These are phyloP conservation scores for Coemansia linderi DNA, from an alignment of 371 early-diverging fungal species.

Conservation along the genomic window DNA sequence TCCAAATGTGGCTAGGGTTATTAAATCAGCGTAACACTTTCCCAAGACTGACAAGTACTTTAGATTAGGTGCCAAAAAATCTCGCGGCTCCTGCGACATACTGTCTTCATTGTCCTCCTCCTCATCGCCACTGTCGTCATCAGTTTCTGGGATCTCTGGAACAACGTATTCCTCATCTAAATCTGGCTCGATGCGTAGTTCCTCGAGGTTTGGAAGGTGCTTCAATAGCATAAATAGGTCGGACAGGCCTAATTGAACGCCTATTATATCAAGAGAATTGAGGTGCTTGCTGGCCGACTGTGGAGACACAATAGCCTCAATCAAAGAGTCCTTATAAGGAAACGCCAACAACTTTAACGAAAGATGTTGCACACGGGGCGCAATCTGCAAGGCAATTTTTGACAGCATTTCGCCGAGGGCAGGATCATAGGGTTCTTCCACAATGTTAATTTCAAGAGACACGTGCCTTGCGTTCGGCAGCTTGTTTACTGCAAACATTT, in stretches of 20 bases:
- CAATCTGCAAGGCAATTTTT: conserved; percentile 3
- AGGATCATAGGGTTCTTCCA: background rate
- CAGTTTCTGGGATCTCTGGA: background rate
- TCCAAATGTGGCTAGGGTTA: background rate
- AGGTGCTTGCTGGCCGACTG: conserved; percentile 1
- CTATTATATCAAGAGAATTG: background rate
- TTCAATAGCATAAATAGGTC: background rate
- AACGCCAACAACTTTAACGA: background rate
- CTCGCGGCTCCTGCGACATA: background rate
- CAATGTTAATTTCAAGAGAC: background rate
- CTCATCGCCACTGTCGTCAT: background rate
- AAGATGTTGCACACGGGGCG: background rate
- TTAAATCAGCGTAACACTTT: background rate
- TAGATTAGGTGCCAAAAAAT: background rate
- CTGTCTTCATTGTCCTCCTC: background rate
- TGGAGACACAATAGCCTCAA: background rate
- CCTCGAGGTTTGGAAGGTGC: background rate
- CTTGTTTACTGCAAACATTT: background rate
- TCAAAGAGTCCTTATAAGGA: background rate
- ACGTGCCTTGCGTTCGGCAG: background rate
- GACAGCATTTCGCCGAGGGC: background rate
- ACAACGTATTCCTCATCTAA: background rate
- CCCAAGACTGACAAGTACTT: background rate
- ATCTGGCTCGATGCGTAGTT: background rate
- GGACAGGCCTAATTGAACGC: background rate